Evolutionary conservation across 1,139 yeast species (phyloP).

Genomic region (Hansenula lynferdii): DNA sequence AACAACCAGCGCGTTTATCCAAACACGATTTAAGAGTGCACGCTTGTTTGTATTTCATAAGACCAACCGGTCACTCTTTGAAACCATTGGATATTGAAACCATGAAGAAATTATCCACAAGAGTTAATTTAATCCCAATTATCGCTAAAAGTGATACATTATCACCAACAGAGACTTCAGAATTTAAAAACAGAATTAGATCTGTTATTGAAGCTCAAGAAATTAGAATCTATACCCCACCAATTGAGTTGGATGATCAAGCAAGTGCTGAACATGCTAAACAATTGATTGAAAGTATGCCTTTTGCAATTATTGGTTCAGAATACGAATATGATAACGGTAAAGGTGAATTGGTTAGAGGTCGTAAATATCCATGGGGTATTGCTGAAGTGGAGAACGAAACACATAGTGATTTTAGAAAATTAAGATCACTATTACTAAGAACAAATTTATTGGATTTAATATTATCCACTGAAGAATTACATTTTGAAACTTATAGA

Average conservation of each 20-base stretch:
- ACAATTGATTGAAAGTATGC: conserved; percentile 86
- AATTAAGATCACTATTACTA: conserved; percentile 78
- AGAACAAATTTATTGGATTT: conserved; percentile 94
- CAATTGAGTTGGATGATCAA: conserved; percentile 66
- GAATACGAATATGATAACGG: conserved; percentile 78
- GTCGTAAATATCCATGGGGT: conserved; percentile 98
- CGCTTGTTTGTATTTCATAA: conserved; percentile 89
- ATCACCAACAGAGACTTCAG: conserved; percentile 73
- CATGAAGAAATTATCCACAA: conserved; percentile 79
- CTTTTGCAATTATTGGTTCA: conserved; percentile 89
- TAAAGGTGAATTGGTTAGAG: conserved; percentile 74
- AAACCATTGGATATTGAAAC: conserved; percentile 94
- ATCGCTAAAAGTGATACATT: conserved; percentile 95
- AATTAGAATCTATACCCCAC: conserved; percentile 87
- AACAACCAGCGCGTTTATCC: conserved; percentile 74
- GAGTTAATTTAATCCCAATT: conserved; percentile 92
- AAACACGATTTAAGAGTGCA: conserved; percentile 89
- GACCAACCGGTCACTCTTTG: conserved; percentile 94
- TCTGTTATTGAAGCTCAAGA: conserved; percentile 91
- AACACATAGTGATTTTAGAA: conserved; percentile 91
- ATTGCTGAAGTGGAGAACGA: conserved; percentile 96
- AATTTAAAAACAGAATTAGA: conserved; percentile 82
- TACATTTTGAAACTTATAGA: conserved; percentile 89
- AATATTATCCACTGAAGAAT: conserved; percentile 82
- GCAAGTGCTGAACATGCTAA: conserved; percentile 79